Conservation (phyloP, 306 rosid species). For the Lupinus albus region DNA sequence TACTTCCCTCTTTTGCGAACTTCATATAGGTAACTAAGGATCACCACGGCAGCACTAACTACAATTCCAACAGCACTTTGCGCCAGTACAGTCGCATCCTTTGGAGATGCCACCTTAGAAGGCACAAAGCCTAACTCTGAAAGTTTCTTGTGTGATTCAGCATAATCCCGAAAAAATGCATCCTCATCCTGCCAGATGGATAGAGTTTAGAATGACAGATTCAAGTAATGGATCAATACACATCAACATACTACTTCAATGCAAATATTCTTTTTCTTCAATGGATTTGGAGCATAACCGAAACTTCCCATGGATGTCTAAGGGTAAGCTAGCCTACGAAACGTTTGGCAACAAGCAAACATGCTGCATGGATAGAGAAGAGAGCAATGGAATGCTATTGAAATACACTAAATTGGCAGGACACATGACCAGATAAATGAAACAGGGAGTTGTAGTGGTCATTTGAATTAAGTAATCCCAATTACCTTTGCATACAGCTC, state of each 20-base stretch:
- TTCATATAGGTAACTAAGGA: slow-evolving; percentile 78
- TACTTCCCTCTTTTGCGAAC: slow-evolving; percentile 66
- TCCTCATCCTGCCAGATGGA: slow-evolving; percentile 68
- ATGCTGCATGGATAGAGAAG: neutral
- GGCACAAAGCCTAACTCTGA: slow-evolving; percentile 81
- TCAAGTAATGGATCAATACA: slow-evolving; percentile 24
- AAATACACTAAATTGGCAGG: slow-evolving; percentile 10
- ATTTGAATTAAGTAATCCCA: slow-evolving; percentile 35
- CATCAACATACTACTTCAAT: slow-evolving; percentile 19
- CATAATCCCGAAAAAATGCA: slow-evolving; percentile 75
- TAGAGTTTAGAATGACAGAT: slow-evolving; percentile 21
- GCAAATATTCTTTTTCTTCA: slow-evolving; percentile 18
- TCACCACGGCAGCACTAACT: slow-evolving; percentile 82
- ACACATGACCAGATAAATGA: slow-evolving; percentile 10
- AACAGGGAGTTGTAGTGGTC: neutral
- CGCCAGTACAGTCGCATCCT: slow-evolving; percentile 60
- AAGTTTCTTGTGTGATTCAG: slow-evolving; percentile 84
- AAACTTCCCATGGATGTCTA: slow-evolving; percentile 24
- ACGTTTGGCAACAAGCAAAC: slow-evolving; percentile 24
- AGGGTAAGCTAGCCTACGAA: slow-evolving; percentile 13
- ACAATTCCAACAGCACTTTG: slow-evolving; percentile 79
- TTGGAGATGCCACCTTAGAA: slow-evolving; percentile 47
- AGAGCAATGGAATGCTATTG: slow-evolving; percentile 29
- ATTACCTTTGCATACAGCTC: slow-evolving; percentile 80
- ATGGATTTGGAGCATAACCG: slow-evolving; percentile 24